phyloP scores from a whole-genome alignment of 805 yeast species.

The Torulaspora indica region DNA sequence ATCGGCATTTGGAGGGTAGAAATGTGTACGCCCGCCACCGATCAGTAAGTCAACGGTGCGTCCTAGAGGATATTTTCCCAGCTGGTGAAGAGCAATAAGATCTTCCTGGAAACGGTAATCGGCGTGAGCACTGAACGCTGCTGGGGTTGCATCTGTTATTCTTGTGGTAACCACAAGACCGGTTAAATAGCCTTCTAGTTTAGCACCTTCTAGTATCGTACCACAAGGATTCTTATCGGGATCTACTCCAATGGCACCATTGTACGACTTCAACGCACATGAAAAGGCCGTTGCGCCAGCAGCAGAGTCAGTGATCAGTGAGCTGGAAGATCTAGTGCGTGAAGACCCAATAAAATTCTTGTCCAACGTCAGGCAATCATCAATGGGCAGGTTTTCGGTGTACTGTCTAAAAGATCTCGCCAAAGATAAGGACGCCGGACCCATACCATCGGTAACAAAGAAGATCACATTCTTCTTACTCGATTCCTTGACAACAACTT shows the following conservation, averaged over 20 bases:
- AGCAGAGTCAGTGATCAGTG: constrained; percentile 88
- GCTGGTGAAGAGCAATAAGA: constrained; percentile 79
- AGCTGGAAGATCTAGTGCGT: constrained; percentile 71
- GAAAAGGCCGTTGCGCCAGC: constrained; percentile 96
- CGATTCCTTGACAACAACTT: background rate
- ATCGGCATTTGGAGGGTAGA: constrained; percentile 45
- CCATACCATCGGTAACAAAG: constrained; percentile 95
- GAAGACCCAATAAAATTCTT: constrained; percentile 73
- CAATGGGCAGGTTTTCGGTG: constrained; percentile 41
- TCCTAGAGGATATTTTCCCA: constrained; percentile 79
- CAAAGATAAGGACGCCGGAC: constrained; percentile 78
- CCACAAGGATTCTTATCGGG: constrained; percentile 73
- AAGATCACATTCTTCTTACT: constrained; percentile 73
- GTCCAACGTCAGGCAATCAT: constrained; percentile 60
- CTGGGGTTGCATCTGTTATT: constrained; percentile 94
- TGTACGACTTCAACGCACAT: constrained; percentile 76
- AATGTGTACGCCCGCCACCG: constrained; percentile 90
- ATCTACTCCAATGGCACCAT: constrained; percentile 87
- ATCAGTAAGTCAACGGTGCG: constrained; percentile 75
- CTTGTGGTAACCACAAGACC: constrained; percentile 92
- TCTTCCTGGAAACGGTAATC: constrained; percentile 74
- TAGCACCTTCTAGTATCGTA: constrained; percentile 82
- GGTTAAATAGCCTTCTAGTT: constrained; percentile 71
- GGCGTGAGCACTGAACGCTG: constrained; percentile 79
- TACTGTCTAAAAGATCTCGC: constrained; percentile 71